Percentiles rank a stretch among this genome's conserved stretches.
These are phyloP conservation scores for Westerdykella ornata DNA, from an alignment of 2,329 filamentous ascomycete species.

Conservation along the genomic window DNA sequence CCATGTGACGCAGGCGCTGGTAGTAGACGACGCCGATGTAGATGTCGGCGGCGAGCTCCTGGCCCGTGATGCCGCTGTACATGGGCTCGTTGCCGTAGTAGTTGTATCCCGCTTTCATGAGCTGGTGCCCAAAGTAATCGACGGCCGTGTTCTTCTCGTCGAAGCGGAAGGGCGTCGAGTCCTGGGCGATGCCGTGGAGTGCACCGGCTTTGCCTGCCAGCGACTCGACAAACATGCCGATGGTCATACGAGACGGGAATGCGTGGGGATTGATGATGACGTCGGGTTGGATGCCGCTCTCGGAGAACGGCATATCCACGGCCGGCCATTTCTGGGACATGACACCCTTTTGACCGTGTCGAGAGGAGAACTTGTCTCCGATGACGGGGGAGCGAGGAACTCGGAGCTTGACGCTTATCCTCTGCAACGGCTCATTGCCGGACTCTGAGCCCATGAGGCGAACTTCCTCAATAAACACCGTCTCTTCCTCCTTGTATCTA, in stretches of 20 bases:
- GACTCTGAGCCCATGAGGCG: conserved; percentile 80
- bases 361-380: conserved; percentile 97
- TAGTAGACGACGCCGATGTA: conserved; percentile 98
- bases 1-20: conserved; percentile 97
- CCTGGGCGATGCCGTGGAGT: conserved; percentile 90
- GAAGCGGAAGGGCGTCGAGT: conserved; percentile 92
- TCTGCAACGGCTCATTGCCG: conserved; percentile 76
- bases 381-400: conserved; percentile 86
- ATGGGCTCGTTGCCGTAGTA: conserved; percentile 98
- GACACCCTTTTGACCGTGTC: conserved; percentile 97
- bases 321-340: conserved; percentile 92
- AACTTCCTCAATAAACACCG: conserved; percentile 86
- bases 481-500: conserved; percentile 89
- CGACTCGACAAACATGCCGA: conserved; percentile 98
- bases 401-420: conserved; percentile 86
- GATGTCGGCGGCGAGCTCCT: conserved; percentile 90
- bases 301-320: conserved; percentile 91
- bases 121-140: conserved; percentile 93
- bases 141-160: conserved; percentile 85
- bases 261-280: conserved; percentile 99
- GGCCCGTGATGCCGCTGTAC: conserved; percentile 94
- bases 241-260: conserved; percentile 99
- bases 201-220: conserved; percentile 91
- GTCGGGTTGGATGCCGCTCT: conserved; percentile 93
- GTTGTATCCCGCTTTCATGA: conserved; percentile 92